Evolutionary conservation across 352 stramenopile species (phyloP).

Genomic region (Phytophthora fragariae): DNA sequence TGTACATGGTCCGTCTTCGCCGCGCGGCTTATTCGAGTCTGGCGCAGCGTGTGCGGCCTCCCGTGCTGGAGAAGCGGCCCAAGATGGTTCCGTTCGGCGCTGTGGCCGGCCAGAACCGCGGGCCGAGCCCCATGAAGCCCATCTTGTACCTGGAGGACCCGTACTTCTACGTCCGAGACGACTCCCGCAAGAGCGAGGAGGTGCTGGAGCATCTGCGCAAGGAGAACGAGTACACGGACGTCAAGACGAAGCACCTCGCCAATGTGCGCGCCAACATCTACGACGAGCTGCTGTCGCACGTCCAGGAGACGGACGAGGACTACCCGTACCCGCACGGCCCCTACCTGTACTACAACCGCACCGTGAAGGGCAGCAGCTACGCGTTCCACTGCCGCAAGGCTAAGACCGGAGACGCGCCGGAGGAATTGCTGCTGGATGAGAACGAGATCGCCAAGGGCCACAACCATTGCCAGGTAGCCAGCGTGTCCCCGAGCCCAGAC

Average conservation of each 20-base stretch:
- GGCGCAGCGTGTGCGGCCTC: constrained; percentile 50
- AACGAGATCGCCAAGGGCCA: constrained; percentile 92
- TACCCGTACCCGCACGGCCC: constrained; percentile 83
- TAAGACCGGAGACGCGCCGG: constrained; percentile 68
- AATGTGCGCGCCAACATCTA: constrained; percentile 91
- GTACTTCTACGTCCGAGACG: constrained; percentile 97
- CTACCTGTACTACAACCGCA: constrained; percentile 92
- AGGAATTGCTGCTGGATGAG: constrained; percentile 95
- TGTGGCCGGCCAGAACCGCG: constrained; percentile 82
- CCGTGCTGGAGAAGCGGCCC: constrained; percentile 71
- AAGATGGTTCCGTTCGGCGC: constrained; percentile 88
- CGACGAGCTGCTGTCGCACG: constrained; percentile 91
- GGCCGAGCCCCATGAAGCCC: constrained; percentile 90
- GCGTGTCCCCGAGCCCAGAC: constrained; percentile 85
- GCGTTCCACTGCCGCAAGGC: constrained; percentile 80
- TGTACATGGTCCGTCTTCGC: constrained; percentile 67
- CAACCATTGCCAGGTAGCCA: constrained; percentile 85
- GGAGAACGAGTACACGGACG: constrained; percentile 95
- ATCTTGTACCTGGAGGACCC: constrained; percentile 91
- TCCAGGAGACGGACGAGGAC: constrained; percentile 90
- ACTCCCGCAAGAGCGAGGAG: constrained; percentile 91
- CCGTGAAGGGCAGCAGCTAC: constrained; percentile 87
- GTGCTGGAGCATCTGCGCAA: constrained; percentile 92
- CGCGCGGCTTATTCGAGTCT: constrained; percentile 69
- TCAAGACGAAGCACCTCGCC: constrained; percentile 87